A percentile compares a stretch with the other conserved stretches of the same genome.
phyloP scores from a whole-genome alignment of 495 filamentous ascomycete species.

The Penicillium soppii region DNA sequence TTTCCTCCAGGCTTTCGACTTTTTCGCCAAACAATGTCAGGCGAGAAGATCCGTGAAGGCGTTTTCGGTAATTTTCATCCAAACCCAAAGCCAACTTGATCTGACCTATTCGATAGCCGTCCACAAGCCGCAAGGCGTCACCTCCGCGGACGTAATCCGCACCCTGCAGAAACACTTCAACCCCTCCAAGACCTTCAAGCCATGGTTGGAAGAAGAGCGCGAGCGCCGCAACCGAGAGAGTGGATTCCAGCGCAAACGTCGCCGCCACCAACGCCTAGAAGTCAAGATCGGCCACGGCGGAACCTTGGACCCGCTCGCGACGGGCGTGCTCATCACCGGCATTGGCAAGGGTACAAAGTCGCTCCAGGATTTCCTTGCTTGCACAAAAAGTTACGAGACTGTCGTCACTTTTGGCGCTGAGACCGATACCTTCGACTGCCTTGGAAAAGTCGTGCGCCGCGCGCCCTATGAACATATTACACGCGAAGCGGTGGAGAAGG shows the following conservation, averaged over 20 bases:
- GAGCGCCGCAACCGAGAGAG: slow-evolving; percentile 50
- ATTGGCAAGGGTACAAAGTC: slow-evolving; percentile 86
- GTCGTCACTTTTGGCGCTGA: slow-evolving; percentile 86
- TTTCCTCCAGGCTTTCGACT: slow-evolving; percentile 30
- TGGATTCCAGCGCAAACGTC: slow-evolving; percentile 52
- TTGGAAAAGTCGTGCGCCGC: slow-evolving; percentile 76
- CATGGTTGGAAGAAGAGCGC: slow-evolving; percentile 65
- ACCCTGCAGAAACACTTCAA: slow-evolving; percentile 79
- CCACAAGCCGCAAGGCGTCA: slow-evolving; percentile 84
- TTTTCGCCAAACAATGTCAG: slow-evolving; percentile 53
- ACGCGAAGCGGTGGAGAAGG: slow-evolving; percentile 71
- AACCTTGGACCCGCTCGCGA: slow-evolving; percentile 91
- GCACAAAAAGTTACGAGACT: slow-evolving; percentile 91
- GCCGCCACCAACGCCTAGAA: slow-evolving; percentile 54
- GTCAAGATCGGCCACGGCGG: slow-evolving; percentile 97
- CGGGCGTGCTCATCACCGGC: slow-evolving; percentile 85
- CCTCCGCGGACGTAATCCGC: slow-evolving; percentile 85
- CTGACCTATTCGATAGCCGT: slow-evolving; percentile 57
- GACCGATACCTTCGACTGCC: slow-evolving; percentile 87
- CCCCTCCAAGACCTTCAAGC: slow-evolving; percentile 71
- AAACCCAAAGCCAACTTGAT: neutral
- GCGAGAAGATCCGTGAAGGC: slow-evolving; percentile 66
- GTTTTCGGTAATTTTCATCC: slow-evolving; percentile 59
- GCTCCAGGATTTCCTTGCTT: slow-evolving; percentile 72
- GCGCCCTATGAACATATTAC: slow-evolving; percentile 77